phyloP scores from a whole-genome alignment of 305 asterid genomes.

The Salvia sclarea region DNA sequence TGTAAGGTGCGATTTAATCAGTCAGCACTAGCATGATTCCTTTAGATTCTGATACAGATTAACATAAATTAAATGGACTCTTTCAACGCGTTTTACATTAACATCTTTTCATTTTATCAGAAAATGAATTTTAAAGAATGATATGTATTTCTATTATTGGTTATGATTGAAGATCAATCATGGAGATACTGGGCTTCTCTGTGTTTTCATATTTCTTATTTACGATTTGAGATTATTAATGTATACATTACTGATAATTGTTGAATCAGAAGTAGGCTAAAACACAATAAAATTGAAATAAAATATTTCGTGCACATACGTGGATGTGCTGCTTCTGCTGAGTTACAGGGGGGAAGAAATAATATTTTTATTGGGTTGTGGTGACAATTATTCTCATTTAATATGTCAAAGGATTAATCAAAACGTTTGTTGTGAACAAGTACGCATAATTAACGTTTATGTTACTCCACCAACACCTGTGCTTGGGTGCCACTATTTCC shows the following conservation, averaged over 20 bases:
- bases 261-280: not conserved
- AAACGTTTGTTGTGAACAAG: slow-evolving; percentile 27
- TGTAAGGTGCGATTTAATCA: slow-evolving; percentile 1
- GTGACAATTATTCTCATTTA: slow-evolving; percentile 26
- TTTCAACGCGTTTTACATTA: slow-evolving; percentile 20
- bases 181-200: no score
- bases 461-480: slow-evolving; percentile 34
- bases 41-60: slow-evolving; percentile 21
- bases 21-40: slow-evolving; percentile 21
- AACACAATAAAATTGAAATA: not conserved
- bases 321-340: not conserved
- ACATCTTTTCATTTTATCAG: not conserved
- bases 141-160: not conserved
- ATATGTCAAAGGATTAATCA: slow-evolving; percentile 4
- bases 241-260: not conserved
- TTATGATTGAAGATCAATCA: not conserved
- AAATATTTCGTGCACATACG: not conserved
- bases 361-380: slow-evolving; percentile 26
- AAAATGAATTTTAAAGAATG: not conserved
- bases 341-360: not conserved
- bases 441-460: slow-evolving; percentile 11
- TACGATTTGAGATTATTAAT: not conserved
- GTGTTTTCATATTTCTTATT: no score
- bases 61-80: not conserved
- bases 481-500: slow-evolving; percentile 24